Evolutionary conservation across 2,329 filamentous ascomycete species (phyloP), one percentile per base, ranked within the genome.

Genomic region (Tolypocladium tundrense): DNA sequence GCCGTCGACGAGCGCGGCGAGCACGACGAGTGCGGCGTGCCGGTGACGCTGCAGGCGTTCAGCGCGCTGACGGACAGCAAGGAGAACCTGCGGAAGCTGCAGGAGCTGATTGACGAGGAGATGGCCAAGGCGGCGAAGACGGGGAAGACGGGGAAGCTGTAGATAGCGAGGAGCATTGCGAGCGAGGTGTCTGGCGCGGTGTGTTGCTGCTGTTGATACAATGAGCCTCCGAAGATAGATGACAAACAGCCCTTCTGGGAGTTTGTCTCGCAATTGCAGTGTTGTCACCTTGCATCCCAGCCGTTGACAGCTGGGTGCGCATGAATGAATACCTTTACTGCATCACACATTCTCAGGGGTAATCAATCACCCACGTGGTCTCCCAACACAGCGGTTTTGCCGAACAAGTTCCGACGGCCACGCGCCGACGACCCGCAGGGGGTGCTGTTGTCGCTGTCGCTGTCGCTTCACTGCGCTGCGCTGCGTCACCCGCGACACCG

Each of bases 11-110:
- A 63, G 52, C 58, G 64, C 50, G 59, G 57, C 3, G 59, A 62
- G 50, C 57, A 62, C 42, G 65, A 69, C 37, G 65, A 72, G 45
- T 72, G 69, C 48, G 70, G 68, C 5, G 61, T 64, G 37, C 69
- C 70, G 11, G 61, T 71, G 4, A 58, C 62, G 5, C 61, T 65
- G 24, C 65, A 64, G 48, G 64, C 65, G 0, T 54, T 74, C 35
- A 61, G 61, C 9, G 61, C 67, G 14, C 53, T 73, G 50, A 63
- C 62, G 3, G 58, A 60, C 10, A 64, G 65, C 41, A 64, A 63
- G 59, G 66, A 65, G 3, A 51, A 63, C 48, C 53, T 70, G 60
- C 60, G 63, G 51, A 58, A 64, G 54, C 39, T 73, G 45, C 58
- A 67, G 56, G 53, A 53, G 40, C 43, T 60, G 35, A 54, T 62